These are phyloP conservation scores for Pharus latifolius DNA, from an alignment of 176 grass and related monocot genomes.

Conservation along the genomic window DNA sequence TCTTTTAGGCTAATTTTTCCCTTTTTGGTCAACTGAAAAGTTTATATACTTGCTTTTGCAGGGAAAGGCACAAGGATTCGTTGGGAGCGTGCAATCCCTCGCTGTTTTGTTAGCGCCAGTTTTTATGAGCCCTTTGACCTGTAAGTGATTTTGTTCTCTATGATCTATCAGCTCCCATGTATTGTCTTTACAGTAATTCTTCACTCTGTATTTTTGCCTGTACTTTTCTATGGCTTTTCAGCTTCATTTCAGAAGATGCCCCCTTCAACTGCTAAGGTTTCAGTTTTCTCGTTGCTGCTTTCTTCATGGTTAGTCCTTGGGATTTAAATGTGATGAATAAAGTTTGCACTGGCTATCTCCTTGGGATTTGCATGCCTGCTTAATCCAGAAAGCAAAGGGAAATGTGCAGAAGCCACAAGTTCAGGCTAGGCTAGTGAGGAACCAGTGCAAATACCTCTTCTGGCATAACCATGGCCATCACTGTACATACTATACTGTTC, in stretches of 20 bases:
- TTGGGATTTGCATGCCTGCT: slow-evolving; percentile 49
- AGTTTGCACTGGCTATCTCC: slow-evolving; percentile 42
- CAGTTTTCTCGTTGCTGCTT: slow-evolving; percentile 63
- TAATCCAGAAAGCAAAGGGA: slow-evolving; percentile 21
- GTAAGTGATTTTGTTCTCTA: slow-evolving; percentile 31
- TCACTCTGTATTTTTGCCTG: not conserved
- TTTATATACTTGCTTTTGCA: not conserved
- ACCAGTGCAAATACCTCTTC: slow-evolving; percentile 26
- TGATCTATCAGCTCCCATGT: not conserved
- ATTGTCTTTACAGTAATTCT: not conserved
- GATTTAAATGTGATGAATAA: not conserved
- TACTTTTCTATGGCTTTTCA: slow-evolving; percentile 14
- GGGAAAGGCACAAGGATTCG: slow-evolving; percentile 78
- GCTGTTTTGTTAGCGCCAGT: slow-evolving; percentile 63
- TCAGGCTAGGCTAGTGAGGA: not conserved
- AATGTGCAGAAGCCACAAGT: not conserved
- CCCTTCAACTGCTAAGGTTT: slow-evolving; percentile 64
- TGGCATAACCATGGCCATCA: slow-evolving; percentile 11
- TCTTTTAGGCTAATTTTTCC: not conserved
- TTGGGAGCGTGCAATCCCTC: slow-evolving; percentile 40
- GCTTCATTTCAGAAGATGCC: slow-evolving; percentile 76
- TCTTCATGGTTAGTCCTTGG: slow-evolving; percentile 44
- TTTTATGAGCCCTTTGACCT: slow-evolving; percentile 74
- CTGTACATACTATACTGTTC: not conserved
- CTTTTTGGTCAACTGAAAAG: not conserved